These are phyloP conservation scores for Sphaerosporella brunnea DNA, from an alignment of 495 filamentous ascomycete genomes.

Conservation along the genomic window DNA sequence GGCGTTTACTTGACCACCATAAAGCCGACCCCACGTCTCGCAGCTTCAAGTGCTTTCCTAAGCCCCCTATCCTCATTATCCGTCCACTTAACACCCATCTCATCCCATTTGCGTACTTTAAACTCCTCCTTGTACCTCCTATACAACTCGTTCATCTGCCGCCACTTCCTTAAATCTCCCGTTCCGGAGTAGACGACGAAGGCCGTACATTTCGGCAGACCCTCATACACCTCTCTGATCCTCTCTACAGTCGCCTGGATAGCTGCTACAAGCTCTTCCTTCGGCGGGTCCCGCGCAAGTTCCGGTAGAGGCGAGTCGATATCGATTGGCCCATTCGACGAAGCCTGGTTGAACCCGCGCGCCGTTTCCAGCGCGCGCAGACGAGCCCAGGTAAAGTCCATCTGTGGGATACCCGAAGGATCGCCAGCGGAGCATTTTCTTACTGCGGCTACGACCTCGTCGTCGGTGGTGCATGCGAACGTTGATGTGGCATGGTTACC, in stretches of 20 bases:
- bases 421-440: conserved; percentile 52
- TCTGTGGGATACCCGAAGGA: conserved; percentile 43
- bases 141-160: conserved; percentile 54
- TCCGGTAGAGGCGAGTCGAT: conserved; percentile 6
- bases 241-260: conserved; percentile 36
- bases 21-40: conserved; percentile 66
- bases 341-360: conserved; percentile 4
- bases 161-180: conserved; percentile 68
- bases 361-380: conserved; percentile 67
- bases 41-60: conserved; percentile 47
- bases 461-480: conserved; percentile 58
- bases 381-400: conserved; percentile 80
- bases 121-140: conserved; percentile 59
- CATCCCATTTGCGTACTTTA: conserved; percentile 64
- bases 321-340: background rate
- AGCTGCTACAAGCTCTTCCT: conserved; percentile 28
- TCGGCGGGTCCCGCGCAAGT: background rate
- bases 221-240: conserved; percentile 52
- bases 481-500: conserved; percentile 51
- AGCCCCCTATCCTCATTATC: conserved; percentile 68
- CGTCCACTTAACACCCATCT: conserved; percentile 78
- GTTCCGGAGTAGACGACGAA: conserved; percentile 79
- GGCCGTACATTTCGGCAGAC: conserved; percentile 64
- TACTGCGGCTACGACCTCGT: conserved; percentile 53
- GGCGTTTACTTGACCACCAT: conserved; percentile 63